Evolutionary conservation across 2,329 filamentous ascomycete species (phyloP).

Genomic region (Raffaelea albimanens): DNA sequence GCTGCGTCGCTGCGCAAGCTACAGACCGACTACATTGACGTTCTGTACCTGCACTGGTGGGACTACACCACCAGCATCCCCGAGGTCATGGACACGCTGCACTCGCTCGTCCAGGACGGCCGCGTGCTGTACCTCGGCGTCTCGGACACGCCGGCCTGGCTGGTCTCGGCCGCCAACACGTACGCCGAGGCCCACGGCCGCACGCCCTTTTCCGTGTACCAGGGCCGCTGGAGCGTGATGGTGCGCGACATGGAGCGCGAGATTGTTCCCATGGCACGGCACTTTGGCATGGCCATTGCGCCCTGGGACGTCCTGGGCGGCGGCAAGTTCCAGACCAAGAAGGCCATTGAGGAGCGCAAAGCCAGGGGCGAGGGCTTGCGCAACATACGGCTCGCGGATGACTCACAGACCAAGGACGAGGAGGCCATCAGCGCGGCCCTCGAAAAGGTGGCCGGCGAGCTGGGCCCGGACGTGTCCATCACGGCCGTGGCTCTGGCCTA

Average conservation of each 20-base stretch:
- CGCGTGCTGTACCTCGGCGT: constrained; percentile 32
- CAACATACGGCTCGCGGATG: constrained; percentile 10
- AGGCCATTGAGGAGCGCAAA: constrained; percentile 18
- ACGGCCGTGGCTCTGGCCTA: constrained; percentile 50
- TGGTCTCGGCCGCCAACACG: constrained; percentile 27
- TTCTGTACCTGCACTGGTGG: constrained; percentile 36
- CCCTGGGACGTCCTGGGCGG: constrained; percentile 52
- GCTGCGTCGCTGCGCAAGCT: constrained; percentile 35
- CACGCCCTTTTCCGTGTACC: constrained; percentile 28
- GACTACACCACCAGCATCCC: constrained; percentile 30
- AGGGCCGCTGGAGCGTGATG: constrained; percentile 27
- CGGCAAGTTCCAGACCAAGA: constrained; percentile 37
- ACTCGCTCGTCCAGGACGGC: constrained; percentile 29
- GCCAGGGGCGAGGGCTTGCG: constrained; percentile 29
- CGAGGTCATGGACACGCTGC: constrained; percentile 32
- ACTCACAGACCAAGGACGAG: constrained; percentile 35
- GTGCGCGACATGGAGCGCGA: constrained; percentile 27
- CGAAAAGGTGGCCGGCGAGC: constrained; percentile 45
- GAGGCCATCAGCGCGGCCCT: constrained; percentile 45
- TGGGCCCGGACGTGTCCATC: constrained; percentile 26
- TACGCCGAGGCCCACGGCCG: constrained; percentile 25
- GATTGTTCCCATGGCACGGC: constrained; percentile 31
- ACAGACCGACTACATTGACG: constrained; percentile 33
- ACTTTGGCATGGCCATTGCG: constrained; percentile 39
- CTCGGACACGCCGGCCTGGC: constrained; percentile 30